Percentiles rank a stretch among this genome's conserved stretches.
Conservation (phyloP, 306 rosid genomes). For the Lagenaria siceraria region DNA sequence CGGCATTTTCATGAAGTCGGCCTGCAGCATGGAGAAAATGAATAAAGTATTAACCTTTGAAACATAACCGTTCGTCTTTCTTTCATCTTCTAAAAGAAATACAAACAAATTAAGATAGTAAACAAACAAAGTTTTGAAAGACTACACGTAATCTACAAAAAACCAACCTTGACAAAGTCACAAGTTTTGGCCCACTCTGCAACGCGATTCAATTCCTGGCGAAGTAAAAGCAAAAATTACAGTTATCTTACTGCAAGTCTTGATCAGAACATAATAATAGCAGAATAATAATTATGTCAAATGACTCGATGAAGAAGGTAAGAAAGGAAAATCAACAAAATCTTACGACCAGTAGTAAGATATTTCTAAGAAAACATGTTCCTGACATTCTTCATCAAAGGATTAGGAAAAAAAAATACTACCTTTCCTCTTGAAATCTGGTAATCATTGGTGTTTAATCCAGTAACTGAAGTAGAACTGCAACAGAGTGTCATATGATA, state of each 20-base stretch:
- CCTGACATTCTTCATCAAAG: neutral
- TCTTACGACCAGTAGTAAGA: neutral
- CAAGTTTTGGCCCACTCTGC: constrained; percentile 61
- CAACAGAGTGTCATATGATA: neutral
- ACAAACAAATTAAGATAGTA: neutral
- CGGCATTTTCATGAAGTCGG: constrained; percentile 95
- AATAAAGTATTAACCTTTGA: neutral
- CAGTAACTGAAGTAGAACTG: constrained; percentile 64
- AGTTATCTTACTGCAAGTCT: neutral
- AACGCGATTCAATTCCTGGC: constrained; percentile 54
- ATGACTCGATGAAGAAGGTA: neutral
- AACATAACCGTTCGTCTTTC: neutral
- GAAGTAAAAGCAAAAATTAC: neutral
- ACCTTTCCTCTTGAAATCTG: constrained; percentile 91
- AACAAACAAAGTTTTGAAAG: neutral
- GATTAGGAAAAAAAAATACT: neutral
- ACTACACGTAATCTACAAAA: constrained; percentile 5
- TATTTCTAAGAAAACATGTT: neutral
- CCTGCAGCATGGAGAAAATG: constrained; percentile 41
- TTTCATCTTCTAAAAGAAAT: neutral
- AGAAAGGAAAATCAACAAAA: neutral
- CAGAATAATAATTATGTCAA: neutral
- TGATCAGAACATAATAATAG: neutral
- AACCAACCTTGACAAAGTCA: constrained; percentile 65
- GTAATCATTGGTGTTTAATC: constrained; percentile 95